These are phyloP conservation scores for Diaporthe australafricana DNA, from an alignment of 2,329 filamentous ascomycete species.

Conservation along the genomic window DNA sequence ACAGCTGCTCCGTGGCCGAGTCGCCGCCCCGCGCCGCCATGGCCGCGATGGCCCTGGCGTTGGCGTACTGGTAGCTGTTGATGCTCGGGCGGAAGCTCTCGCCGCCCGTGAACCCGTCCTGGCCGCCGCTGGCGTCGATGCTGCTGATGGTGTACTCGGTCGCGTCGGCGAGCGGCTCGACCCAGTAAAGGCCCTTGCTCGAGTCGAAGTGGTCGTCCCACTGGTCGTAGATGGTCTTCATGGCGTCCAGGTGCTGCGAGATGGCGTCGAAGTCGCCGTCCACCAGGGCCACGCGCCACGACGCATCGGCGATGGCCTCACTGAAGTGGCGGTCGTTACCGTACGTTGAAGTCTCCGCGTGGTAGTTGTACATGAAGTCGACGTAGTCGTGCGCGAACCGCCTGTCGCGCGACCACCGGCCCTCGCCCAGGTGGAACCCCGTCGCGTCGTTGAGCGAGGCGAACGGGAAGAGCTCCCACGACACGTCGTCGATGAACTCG, in stretches of 20 bases:
- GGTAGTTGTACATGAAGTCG: conserved; percentile 51
- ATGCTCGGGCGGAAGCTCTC: conserved; percentile 56
- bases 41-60: conserved; percentile 53
- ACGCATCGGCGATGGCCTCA: conserved; percentile 54
- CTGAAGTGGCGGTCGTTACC: conserved; percentile 55
- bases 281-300: conserved; percentile 54
- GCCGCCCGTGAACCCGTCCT: conserved; percentile 54
- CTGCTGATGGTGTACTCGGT: conserved; percentile 58
- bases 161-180: conserved; percentile 55
- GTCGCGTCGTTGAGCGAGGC: conserved; percentile 57
- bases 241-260: conserved; percentile 47
- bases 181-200: conserved; percentile 54
- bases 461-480: conserved; percentile 55
- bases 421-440: conserved; percentile 56
- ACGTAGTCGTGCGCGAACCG: conserved; percentile 57
- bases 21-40: conserved; percentile 49
- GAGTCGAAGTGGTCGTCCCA: conserved; percentile 53
- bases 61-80: conserved; percentile 57
- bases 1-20: conserved; percentile 38
- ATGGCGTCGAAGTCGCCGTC: conserved; percentile 51
- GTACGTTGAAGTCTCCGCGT: conserved; percentile 40
- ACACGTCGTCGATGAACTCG: conserved; percentile 56
- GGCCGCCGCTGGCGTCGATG: conserved; percentile 53
- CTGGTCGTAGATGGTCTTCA: conserved; percentile 51
- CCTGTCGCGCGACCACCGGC: conserved; percentile 56